A percentile compares a stretch with the other conserved stretches of the same genome.
These are phyloP conservation scores for Sphagnum contortum DNA, from an alignment of 225 moss, liverwort and hornwort genomes.

Conservation along the genomic window DNA sequence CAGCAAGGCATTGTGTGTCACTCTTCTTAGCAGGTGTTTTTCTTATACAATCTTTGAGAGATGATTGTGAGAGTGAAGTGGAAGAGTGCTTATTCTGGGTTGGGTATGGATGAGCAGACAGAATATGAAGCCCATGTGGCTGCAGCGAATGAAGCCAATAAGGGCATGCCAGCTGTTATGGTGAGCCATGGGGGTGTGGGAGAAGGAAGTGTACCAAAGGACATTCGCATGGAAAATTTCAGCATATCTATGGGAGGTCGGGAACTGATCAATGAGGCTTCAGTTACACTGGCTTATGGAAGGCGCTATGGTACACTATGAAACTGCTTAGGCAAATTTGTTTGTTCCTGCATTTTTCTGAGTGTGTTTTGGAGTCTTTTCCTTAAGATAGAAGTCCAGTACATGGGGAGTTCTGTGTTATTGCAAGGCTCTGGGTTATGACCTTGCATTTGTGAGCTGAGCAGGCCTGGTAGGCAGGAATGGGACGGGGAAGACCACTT, in stretches of 20 bases:
- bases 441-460: not conserved
- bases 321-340: not conserved
- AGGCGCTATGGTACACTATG: conserved; percentile 74
- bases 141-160: conserved; percentile 76
- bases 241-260: conserved; percentile 96
- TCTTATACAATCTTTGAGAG: too few species aligned
- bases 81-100: too few species aligned
- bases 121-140: conserved; percentile 97
- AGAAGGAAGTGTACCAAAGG: conserved; percentile 93
- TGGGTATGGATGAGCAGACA: conserved; percentile 30
- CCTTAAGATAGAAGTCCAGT: too few species aligned
- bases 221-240: conserved; percentile 96
- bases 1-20: too few species aligned
- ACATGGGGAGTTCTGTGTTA: too few species aligned
- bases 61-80: too few species aligned
- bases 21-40: too few species aligned
- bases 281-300: conserved; percentile 92
- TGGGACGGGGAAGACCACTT: conserved; percentile 92
- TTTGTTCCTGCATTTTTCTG: not conserved
- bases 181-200: conserved; percentile 96
- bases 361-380: not conserved
- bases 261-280: conserved; percentile 94
- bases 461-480: conserved; percentile 97
- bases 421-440: too few species aligned
- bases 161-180: conserved; percentile 94